Evolutionary conservation across 2,329 filamentous ascomycete genomes (phyloP).

Genomic region (Corinectria fuckeliana): DNA sequence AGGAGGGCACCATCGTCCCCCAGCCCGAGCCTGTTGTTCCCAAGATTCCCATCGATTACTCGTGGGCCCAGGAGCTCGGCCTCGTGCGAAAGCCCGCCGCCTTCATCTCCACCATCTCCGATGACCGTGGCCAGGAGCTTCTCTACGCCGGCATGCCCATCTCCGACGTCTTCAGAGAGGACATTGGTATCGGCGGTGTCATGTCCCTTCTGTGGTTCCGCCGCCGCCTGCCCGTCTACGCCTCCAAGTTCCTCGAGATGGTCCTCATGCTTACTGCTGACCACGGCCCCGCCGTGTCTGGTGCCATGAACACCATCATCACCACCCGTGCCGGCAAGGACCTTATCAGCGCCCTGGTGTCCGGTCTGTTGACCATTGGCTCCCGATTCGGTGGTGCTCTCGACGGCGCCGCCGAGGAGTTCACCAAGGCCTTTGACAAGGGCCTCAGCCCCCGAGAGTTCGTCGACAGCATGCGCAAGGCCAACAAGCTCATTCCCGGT

Average conservation of each 20-base stretch:
- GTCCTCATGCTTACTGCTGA: conserved; percentile 99
- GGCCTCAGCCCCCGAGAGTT: conserved; percentile 98
- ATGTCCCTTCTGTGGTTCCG: conserved; percentile 99
- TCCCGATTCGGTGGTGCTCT: conserved; percentile 98
- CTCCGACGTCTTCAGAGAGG: conserved; percentile 99
- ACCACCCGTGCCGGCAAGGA: conserved; percentile 99
- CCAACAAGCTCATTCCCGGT: conserved; percentile 99
- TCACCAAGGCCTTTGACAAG: conserved; percentile 98
- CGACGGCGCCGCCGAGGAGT: conserved; percentile 97
- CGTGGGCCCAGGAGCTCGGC: conserved; percentile 98
- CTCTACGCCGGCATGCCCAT: conserved; percentile 99
- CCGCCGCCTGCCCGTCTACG: conserved; percentile 92
- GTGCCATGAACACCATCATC: conserved; percentile 99
- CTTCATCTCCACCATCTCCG: conserved; percentile 99
- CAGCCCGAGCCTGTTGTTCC: conserved; percentile 89
- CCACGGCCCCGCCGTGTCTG: conserved; percentile 97
- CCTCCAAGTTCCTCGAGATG: conserved; percentile 99
- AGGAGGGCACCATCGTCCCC: conserved; percentile 83
- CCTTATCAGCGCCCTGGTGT: conserved; percentile 92
- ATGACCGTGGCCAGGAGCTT: conserved; percentile 99
- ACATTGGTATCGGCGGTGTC: conserved; percentile 99
- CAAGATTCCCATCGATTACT: conserved; percentile 99
- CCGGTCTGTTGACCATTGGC: conserved; percentile 96
- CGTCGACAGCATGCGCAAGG: conserved; percentile 98
- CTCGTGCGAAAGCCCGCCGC: conserved; percentile 99